Conservation (phyloP, 805 yeast genomes). For the Wilhelminamyces savonicus region DNA sequence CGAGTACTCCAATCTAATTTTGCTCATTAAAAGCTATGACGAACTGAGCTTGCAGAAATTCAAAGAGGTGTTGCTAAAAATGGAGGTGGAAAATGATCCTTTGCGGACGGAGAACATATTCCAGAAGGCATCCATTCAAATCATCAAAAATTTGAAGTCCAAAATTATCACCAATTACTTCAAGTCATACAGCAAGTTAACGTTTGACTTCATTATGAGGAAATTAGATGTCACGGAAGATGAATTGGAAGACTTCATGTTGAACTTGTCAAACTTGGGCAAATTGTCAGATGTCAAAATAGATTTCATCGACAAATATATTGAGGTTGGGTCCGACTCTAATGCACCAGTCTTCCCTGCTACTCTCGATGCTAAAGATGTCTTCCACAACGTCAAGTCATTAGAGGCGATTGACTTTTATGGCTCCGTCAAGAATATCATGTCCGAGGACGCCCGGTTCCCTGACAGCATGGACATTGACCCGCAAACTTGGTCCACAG, state of each 20-base stretch:
- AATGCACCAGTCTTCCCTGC: slow-evolving; percentile 8
- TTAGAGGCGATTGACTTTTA: slow-evolving; percentile 8
- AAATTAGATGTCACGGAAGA: slow-evolving; percentile 14
- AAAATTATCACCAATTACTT: slow-evolving; percentile 22
- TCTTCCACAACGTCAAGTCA: slow-evolving; percentile 17
- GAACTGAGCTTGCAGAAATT: slow-evolving; percentile 19
- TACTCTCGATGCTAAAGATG: slow-evolving; percentile 13
- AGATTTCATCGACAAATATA: slow-evolving; percentile 19
- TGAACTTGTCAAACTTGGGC: slow-evolving; percentile 25
- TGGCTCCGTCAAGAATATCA: not conserved
- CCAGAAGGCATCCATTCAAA: slow-evolving; percentile 16
- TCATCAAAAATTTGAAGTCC: slow-evolving; percentile 24
- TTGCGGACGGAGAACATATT: slow-evolving; percentile 26
- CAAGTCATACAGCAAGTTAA: slow-evolving; percentile 23
- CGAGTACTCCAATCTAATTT: slow-evolving; percentile 19
- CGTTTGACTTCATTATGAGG: slow-evolving; percentile 18
- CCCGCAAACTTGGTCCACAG: too few relatives aligned
- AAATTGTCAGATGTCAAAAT: slow-evolving; percentile 19
- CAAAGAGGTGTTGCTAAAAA: slow-evolving; percentile 7
- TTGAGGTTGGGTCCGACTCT: slow-evolving; percentile 8
- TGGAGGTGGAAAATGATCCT: slow-evolving; percentile 14
- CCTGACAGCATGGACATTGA: slow-evolving; percentile 10
- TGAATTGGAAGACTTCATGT: slow-evolving; percentile 21
- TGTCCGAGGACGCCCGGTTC: too few relatives aligned
- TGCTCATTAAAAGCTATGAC: slow-evolving; percentile 25